Evolutionary conservation across 2,329 filamentous ascomycete genomes (phyloP).

Genomic region (Arthrobotrys musiformis): DNA sequence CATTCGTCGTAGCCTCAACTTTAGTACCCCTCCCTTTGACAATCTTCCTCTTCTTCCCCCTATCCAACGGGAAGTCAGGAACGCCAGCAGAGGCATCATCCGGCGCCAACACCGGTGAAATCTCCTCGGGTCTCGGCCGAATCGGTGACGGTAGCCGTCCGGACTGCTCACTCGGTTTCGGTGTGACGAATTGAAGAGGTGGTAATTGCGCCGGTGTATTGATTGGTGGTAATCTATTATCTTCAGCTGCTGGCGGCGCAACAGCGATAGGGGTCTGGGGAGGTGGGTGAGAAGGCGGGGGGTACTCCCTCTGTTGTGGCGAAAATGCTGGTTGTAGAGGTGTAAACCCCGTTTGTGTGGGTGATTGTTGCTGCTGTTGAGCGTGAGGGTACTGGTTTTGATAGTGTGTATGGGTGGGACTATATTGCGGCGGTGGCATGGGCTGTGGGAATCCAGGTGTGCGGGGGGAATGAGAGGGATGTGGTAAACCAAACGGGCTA

Average conservation of each 20-base stretch:
- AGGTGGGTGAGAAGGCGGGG: too few relatives aligned
- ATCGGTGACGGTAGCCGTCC: conserved; percentile 26
- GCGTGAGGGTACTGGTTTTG: conserved; percentile 23
- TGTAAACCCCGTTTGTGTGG: conserved; percentile 23
- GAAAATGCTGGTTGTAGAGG: conserved; percentile 39
- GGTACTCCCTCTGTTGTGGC: conserved; percentile 18
- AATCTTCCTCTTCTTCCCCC: conserved; percentile 27
- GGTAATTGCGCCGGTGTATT: conserved; percentile 49
- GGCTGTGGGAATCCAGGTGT: conserved; percentile 43
- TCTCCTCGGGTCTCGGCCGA: conserved; percentile 46
- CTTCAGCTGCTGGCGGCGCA: conserved; percentile 3
- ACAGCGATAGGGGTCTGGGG: neutral
- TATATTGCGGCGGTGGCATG: conserved; percentile 53
- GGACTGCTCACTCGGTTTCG: conserved; percentile 23
- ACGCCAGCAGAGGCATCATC: conserved; percentile 25
- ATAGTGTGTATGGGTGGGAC: conserved; percentile 41
- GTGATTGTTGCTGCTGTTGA: conserved; percentile 25
- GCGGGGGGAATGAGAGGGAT: conserved; percentile 31
- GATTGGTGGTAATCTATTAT: conserved; percentile 44
- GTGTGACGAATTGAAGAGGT: conserved; percentile 32
- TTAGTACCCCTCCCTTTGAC: conserved; percentile 13
- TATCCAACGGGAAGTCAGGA: conserved; percentile 37
- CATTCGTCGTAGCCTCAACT: conserved; percentile 10
- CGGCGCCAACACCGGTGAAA: conserved; percentile 44
- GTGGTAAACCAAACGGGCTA: conserved; percentile 34